A percentile compares a stretch with the other conserved stretches of the same genome.
Evolutionary conservation across 495 filamentous ascomycete genomes (phyloP).

Genomic region (Delitschia confertaspora): DNA sequence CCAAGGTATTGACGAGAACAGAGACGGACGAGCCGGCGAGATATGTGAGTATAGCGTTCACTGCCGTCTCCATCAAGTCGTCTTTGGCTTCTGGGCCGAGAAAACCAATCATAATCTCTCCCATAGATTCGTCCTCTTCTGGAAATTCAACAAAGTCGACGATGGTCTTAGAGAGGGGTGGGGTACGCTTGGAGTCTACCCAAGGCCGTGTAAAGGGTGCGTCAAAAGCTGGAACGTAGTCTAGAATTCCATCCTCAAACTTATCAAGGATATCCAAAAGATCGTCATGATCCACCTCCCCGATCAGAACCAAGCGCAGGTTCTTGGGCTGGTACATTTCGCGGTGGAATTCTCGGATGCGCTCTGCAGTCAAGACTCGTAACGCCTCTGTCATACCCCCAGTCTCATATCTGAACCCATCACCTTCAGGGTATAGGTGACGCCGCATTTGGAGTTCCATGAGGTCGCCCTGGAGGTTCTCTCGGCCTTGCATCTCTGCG

Average conservation of each 20-base stretch:
- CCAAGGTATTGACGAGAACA: constrained; percentile 79
- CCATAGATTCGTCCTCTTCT: constrained; percentile 88
- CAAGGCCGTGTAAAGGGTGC: constrained; percentile 81
- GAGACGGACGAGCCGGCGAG: constrained; percentile 88
- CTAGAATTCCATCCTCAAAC: constrained; percentile 80
- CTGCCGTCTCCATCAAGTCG: constrained; percentile 37
- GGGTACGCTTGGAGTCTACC: constrained; percentile 74
- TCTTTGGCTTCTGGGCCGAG: constrained; percentile 75
- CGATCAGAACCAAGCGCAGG: constrained; percentile 78
- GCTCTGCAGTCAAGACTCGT: constrained; percentile 72
- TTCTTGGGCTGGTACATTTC: constrained; percentile 99
- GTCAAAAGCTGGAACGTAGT: constrained; percentile 64
- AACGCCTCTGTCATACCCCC: constrained; percentile 93
- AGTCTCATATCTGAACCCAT: constrained; percentile 94
- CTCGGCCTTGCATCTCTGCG: constrained; percentile 95
- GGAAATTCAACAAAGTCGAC: constrained; percentile 81
- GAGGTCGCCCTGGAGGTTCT: constrained; percentile 72
- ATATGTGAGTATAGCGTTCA: constrained; percentile 72
- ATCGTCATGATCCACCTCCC: constrained; percentile 75
- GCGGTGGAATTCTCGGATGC: constrained; percentile 84
- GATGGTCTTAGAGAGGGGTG: constrained; percentile 56
- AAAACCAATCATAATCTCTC: constrained; percentile 75
- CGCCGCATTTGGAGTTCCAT: constrained; percentile 73
- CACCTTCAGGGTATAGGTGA: constrained; percentile 75
- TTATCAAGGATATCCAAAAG: constrained; percentile 71